phyloP scores from a whole-genome alignment of 257 asterid genomes.

The Oldenlandia corymbosa region DNA sequence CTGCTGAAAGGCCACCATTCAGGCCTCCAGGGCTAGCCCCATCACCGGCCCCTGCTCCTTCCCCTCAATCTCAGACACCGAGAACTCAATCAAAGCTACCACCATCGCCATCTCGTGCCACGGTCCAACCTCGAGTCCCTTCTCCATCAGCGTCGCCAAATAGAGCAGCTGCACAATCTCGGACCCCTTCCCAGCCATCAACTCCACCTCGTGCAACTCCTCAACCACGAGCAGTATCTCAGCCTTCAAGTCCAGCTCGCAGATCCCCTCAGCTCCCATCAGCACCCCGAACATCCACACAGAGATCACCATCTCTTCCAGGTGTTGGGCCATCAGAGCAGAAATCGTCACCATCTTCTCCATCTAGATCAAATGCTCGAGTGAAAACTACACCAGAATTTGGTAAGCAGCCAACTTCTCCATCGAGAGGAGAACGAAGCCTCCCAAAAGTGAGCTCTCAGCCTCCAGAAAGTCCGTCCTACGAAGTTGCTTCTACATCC shows the following conservation, averaged over 20 bases:
- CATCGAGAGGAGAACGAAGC: slow-evolving; percentile 26
- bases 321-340: slow-evolving; percentile 29
- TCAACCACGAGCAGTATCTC: slow-evolving; percentile 23
- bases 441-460: slow-evolving; percentile 17
- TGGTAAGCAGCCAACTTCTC: slow-evolving; percentile 22
- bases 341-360: slow-evolving; percentile 28
- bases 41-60: too few relatives aligned
- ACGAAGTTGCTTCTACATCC: slow-evolving; percentile 10
- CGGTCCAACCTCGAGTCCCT: slow-evolving; percentile 24
- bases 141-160: slow-evolving; percentile 37
- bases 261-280: slow-evolving; percentile 15
- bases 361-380: slow-evolving; percentile 17
- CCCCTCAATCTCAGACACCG: slow-evolving; percentile 16
- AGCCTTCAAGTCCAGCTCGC: slow-evolving; percentile 28
- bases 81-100: slow-evolving; percentile 28
- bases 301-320: slow-evolving; percentile 23
- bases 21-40: slow-evolving; percentile 24
- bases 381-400: slow-evolving; percentile 6
- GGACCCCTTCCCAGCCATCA: slow-evolving; percentile 39
- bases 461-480: slow-evolving; percentile 18
- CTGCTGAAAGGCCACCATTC: slow-evolving; percentile 22
- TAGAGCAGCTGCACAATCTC: slow-evolving; percentile 30
- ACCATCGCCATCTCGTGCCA: slow-evolving; percentile 30
- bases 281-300: slow-evolving; percentile 30
- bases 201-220: slow-evolving; percentile 34